These are phyloP conservation scores for Cruciata laevipes DNA, from an alignment of 257 asterid genomes.

Conservation along the genomic window DNA sequence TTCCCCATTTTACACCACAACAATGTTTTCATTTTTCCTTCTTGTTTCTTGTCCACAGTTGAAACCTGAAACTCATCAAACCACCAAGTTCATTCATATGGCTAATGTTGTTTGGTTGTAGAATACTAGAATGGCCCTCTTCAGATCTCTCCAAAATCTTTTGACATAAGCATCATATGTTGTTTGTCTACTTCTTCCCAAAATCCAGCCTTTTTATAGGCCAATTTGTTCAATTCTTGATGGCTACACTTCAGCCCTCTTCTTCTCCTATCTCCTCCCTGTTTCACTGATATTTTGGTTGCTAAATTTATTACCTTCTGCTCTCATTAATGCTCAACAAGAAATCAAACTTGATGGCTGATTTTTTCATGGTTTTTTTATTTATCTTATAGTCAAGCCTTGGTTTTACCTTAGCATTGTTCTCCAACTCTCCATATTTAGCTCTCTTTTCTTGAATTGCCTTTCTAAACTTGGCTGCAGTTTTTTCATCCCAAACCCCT, in stretches of 20 bases:
- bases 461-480: neutral
- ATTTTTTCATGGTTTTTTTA: neutral
- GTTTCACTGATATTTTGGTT: conserved; percentile 15
- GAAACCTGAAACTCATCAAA: conserved; percentile 1
- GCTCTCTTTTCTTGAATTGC: neutral
- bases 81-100: neutral
- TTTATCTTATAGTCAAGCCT: conserved; percentile 2
- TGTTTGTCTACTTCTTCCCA: conserved; percentile 12
- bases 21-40: neutral
- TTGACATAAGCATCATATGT: conserved; percentile 39
- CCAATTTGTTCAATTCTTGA: conserved; percentile 12
- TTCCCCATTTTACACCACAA: conserved; percentile 1
- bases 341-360: conserved; percentile 6
- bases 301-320: neutral
- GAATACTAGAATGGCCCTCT: conserved; percentile 21
- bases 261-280: conserved; percentile 12
- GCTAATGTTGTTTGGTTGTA: neutral
- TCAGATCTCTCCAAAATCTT: conserved; percentile 50
- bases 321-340: conserved; percentile 5
- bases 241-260: conserved; percentile 10
- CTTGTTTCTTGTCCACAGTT: neutral
- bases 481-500: conserved; percentile 2
- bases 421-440: neutral
- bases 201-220: neutral
- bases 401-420: conserved; percentile 9